phyloP scores from a whole-genome alignment of 2,329 filamentous ascomycete genomes.

The Pseudogymnoascus sp. region DNA sequence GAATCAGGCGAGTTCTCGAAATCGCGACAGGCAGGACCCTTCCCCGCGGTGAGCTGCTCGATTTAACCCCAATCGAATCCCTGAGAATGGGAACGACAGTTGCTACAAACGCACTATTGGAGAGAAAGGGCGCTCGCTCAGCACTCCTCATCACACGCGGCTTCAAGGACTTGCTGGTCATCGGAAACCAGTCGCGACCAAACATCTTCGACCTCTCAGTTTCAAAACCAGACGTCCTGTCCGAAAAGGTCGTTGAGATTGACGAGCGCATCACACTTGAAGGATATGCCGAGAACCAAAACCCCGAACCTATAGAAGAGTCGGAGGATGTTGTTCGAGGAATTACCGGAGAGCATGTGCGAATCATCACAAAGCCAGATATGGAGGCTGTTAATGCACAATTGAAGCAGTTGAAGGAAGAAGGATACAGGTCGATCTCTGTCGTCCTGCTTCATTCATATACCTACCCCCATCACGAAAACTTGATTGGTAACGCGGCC shows the following conservation, averaged over 20 bases:
- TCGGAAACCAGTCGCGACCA: conserved; percentile 65
- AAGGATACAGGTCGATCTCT: conserved; percentile 54
- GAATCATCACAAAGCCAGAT: conserved; percentile 49
- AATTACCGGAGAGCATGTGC: conserved; percentile 55
- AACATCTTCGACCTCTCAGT: conserved; percentile 67
- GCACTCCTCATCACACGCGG: conserved; percentile 65
- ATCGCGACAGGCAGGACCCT: conserved; percentile 52
- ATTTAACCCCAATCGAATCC: conserved; percentile 56
- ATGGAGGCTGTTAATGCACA: conserved; percentile 32
- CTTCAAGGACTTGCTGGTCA: conserved; percentile 64
- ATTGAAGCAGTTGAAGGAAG: conserved; percentile 49
- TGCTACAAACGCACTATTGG: conserved; percentile 67
- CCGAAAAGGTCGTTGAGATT: conserved; percentile 60
- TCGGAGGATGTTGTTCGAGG: conserved; percentile 49
- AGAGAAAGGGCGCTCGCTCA: conserved; percentile 63
- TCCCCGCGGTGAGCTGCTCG: conserved; percentile 51
- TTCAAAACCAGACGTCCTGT: conserved; percentile 58
- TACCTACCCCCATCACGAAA: conserved; percentile 59
- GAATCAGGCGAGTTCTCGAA: conserved; percentile 55
- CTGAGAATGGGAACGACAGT: conserved; percentile 73
- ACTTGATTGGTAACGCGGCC: conserved; percentile 52
- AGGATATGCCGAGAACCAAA: conserved; percentile 64
- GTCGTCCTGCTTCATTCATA: conserved; percentile 65
- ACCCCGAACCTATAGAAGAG: conserved; percentile 50
- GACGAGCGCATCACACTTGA: conserved; percentile 66